These are phyloP conservation scores for Globisporangium cederbergense DNA, from an alignment of 352 stramenopile species.

Conservation along the genomic window DNA sequence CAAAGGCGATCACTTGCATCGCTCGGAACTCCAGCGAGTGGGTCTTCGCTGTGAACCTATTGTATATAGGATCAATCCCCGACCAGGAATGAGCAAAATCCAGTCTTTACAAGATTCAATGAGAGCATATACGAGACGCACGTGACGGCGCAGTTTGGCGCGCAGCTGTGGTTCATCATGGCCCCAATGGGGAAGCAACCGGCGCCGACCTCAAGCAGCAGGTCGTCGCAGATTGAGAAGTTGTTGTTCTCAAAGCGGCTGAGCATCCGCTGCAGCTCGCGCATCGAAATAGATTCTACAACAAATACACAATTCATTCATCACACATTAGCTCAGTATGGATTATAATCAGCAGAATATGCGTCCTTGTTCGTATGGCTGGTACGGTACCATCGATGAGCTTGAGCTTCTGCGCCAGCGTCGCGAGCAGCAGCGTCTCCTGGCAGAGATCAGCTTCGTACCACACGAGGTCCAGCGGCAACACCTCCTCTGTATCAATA, in stretches of 20 bases:
- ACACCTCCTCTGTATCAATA: neutral
- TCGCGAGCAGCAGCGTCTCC: constrained; percentile 45
- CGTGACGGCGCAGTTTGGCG: constrained; percentile 65
- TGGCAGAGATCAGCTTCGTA: constrained; percentile 47
- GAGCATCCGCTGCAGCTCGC: constrained; percentile 57
- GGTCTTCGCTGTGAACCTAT: constrained; percentile 40
- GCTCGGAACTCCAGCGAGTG: constrained; percentile 53
- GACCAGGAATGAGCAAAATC: neutral
- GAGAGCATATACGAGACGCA: constrained; percentile 23
- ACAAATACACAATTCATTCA: neutral
- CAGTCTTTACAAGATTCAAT: neutral
- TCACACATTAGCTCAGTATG: neutral
- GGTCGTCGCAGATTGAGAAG: constrained; percentile 68
- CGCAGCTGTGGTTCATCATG: constrained; percentile 80
- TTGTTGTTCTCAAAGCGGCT: constrained; percentile 80
- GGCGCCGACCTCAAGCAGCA: constrained; percentile 46
- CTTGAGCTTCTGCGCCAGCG: constrained; percentile 47
- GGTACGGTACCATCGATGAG: constrained; percentile 31
- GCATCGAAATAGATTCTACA: constrained; percentile 21
- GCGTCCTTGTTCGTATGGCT: neutral
- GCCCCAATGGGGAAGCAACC: constrained; percentile 63
- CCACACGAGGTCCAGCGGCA: constrained; percentile 46
- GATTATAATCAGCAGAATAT: neutral
- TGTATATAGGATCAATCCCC: neutral
- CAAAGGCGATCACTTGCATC: constrained; percentile 38